These are phyloP conservation scores for Scutellaria barbata DNA, from an alignment of 257 asterid genomes.

Conservation along the genomic window DNA sequence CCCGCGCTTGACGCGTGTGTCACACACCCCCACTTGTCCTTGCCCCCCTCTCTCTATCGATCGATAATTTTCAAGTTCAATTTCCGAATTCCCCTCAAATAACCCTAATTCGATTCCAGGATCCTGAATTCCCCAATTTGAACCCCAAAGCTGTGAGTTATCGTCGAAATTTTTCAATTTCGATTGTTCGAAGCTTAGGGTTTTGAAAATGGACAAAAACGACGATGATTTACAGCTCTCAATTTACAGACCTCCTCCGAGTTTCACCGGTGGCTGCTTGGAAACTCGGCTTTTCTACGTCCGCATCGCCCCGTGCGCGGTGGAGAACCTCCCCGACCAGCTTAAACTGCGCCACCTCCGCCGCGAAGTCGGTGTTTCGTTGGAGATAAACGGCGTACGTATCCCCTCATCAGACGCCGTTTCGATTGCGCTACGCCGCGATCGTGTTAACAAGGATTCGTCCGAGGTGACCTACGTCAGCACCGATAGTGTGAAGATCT, in stretches of 20 bases:
- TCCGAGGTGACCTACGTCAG: constrained; percentile 91
- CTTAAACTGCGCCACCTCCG: constrained; percentile 75
- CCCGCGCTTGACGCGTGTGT: constrained; percentile 41
- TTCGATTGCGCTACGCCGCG: constrained; percentile 66
- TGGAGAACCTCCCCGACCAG: constrained; percentile 61
- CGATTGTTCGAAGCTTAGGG: constrained; percentile 26
- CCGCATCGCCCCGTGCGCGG: constrained; percentile 68
- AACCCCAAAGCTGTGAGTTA: constrained; percentile 1
- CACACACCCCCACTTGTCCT: constrained; percentile 37
- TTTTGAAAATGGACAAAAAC: constrained; percentile 50
- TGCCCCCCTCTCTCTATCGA: neutral
- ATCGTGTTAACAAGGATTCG: constrained; percentile 68
- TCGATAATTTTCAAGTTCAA: neutral
- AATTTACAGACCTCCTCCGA: constrained; percentile 58
- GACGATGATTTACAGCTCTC: constrained; percentile 55
- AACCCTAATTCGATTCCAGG: constrained; percentile 29
- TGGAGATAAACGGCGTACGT: constrained; percentile 68
- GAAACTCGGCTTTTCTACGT: constrained; percentile 82
- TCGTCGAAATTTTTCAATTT: constrained; percentile 9
- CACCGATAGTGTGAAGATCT: constrained; percentile 70
- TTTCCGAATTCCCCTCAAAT: constrained; percentile 18
- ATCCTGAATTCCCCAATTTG: constrained; percentile 9
- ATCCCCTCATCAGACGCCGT: constrained; percentile 64
- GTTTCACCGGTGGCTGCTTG: constrained; percentile 73
- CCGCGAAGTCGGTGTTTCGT: constrained; percentile 65